Conservation (phyloP, 108 stramenopile genomes). For the Chaetoceros muelleri region DNA sequence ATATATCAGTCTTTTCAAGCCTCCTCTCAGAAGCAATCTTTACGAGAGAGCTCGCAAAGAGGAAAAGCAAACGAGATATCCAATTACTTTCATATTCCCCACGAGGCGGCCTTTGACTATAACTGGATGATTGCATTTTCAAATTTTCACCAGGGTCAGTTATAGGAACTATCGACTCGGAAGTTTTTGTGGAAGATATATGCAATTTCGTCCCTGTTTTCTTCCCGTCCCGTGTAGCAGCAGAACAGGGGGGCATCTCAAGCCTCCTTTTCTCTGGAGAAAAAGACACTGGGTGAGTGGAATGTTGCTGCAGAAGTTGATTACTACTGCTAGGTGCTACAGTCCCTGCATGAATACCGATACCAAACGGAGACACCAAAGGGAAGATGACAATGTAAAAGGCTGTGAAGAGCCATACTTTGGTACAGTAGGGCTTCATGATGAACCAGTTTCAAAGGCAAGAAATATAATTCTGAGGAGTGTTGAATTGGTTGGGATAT, state of each 20-base stretch:
- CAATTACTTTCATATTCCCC: constrained; percentile 38
- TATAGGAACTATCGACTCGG: no score
- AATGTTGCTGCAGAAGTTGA: no score
- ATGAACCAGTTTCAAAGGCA: no score
- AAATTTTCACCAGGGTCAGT: neutral
- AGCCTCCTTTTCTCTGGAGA: neutral
- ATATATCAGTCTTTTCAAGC: constrained; percentile 47
- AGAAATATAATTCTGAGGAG: no score
- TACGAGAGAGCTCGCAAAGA: constrained; percentile 43
- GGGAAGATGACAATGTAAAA: neutral
- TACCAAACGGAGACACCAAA: neutral
- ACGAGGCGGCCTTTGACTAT: neutral
- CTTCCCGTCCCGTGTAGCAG: no score
- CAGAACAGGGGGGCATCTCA: neutral
- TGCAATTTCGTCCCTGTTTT: no score
- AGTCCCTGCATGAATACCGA: neutral
- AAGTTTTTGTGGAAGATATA: no score
- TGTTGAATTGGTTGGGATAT: no score
- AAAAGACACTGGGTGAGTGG: neutral
- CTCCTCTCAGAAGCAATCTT: constrained; percentile 33
- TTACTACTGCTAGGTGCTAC: neutral
- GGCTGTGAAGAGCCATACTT: no score
- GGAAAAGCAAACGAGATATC: constrained; percentile 37
- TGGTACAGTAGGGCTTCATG: no score
- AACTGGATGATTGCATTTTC: neutral